phyloP scores from a whole-genome alignment of 1,284 basidiomycete species.

The Xerocomus cyaneibrunnescens region DNA sequence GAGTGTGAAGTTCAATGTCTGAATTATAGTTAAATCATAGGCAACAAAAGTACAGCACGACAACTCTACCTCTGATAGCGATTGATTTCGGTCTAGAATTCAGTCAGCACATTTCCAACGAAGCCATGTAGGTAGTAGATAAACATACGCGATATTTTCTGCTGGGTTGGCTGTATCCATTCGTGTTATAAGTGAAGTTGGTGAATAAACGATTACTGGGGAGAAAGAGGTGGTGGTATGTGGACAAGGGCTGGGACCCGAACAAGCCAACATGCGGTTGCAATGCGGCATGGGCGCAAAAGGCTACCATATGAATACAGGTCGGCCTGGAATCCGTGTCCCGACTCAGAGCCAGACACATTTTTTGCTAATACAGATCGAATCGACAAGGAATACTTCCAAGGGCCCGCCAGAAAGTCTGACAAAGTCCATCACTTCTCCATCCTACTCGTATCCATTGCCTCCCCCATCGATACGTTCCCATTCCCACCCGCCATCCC shows the following conservation, averaged over 20 bases:
- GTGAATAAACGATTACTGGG: background rate
- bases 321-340: no score
- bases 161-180: background rate
- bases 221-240: no score
- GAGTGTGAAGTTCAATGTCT: background rate
- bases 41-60: background rate
- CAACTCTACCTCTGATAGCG: background rate
- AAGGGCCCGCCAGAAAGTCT: no score
- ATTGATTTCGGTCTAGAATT: background rate
- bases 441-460: conserved; percentile 34
- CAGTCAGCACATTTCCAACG: background rate
- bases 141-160: background rate
- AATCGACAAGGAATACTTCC: no score
- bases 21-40: background rate
- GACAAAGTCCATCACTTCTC: no score
- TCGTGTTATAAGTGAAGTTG: background rate
- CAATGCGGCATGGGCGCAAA: no score
- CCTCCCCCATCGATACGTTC: conserved; percentile 31
- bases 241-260: no score
- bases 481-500: conserved; percentile 16
- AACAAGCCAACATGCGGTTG: no score
- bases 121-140: background rate
- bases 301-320: no score
- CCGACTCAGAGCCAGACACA: no score
- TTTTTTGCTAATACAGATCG: no score